Evolutionary conservation across 768 basidiomycete species (phyloP), one percentile per base, ranked within the genome.

Genomic region (Lentinula sp.): DNA sequence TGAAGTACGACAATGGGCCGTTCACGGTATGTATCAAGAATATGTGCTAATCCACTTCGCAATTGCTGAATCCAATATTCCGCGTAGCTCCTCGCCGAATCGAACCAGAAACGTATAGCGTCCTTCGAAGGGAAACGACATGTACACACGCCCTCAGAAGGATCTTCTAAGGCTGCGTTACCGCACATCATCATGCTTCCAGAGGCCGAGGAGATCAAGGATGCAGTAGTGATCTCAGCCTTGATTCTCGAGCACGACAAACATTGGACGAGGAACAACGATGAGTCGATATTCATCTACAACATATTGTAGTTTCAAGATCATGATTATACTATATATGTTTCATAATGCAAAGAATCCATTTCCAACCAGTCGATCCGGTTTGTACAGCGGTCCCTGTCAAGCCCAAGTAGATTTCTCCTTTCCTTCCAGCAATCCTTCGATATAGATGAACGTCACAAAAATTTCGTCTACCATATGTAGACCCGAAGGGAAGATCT

Each of bases 361-460:
- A 28, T 28, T 3, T 28, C 28, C 28, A 28, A 28, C 28, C 28
- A 28, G 4, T 28, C 28, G 28, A 28, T 28, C 3, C 37, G 13
- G 37, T 8, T 39, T 8, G 37, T 39, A 39, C 37, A 39, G 1
- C 37, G 7, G 16, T 6, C 16, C 6, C 18, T 20, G n/a, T 45
- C 43, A 48, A 13, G 9, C 9, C 20, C 46, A 18, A n/a, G 12
- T 18, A 35, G 50, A 32, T 52, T 23, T 35, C 32, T 37, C 68
- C 64, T 60, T 68, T 23, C 68, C 69, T 54, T 65, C 66, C 33
- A 71, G 63, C 13, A 67, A 32, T 60, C 70, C 69, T 52, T 73
- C 69, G 18, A 73, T 53, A 50, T 70, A 73, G 28, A 73, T 61
- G 52, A 73, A 73, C 3, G 73, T 72, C 9, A 72, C 48, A 3